phyloP scores from a whole-genome alignment of 768 basidiomycete genomes.

The Suillus brevipes region DNA sequence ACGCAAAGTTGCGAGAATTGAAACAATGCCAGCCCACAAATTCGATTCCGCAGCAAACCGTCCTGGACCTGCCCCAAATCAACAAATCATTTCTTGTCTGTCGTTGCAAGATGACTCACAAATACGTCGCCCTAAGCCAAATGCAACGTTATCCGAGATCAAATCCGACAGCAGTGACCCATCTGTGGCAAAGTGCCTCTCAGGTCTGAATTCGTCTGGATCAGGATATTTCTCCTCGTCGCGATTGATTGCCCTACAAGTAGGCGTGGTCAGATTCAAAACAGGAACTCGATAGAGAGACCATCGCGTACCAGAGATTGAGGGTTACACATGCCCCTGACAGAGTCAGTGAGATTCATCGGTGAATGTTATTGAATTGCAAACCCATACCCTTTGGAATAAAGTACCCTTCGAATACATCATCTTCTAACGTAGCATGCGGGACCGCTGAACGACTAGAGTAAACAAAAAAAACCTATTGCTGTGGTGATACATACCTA shows the following conservation, averaged over 20 bases:
- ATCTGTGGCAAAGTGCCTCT: conserved; percentile 28
- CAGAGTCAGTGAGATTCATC: neutral
- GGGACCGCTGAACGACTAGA: conserved; percentile 23
- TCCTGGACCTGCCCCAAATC: conserved; percentile 10
- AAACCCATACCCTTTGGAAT: conserved; percentile 51
- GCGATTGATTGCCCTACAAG: conserved; percentile 22
- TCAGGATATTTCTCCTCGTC: conserved; percentile 27
- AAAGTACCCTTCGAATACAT: conserved; percentile 43
- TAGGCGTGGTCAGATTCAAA: neutral
- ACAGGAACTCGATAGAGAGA: neutral
- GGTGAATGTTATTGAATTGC: neutral
- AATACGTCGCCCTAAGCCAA: conserved; percentile 11
- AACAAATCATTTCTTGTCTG: neutral
- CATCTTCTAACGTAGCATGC: conserved; percentile 36
- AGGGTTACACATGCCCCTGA: conserved; percentile 23
- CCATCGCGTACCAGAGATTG: conserved; percentile 19
- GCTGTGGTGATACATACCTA: conserved; percentile 15
- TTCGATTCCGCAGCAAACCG: conserved; percentile 9
- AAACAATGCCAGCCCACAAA: conserved; percentile 9
- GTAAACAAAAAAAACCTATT: neutral
- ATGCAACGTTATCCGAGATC: neutral
- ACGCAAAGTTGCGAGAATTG: conserved; percentile 22
- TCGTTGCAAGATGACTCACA: conserved; percentile 1
- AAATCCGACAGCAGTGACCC: conserved; percentile 8
- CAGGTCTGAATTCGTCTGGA: conserved; percentile 35